Evolutionary conservation across 2,329 filamentous ascomycete genomes (phyloP).

Genomic region (Ophiocordyceps unilateralis): DNA sequence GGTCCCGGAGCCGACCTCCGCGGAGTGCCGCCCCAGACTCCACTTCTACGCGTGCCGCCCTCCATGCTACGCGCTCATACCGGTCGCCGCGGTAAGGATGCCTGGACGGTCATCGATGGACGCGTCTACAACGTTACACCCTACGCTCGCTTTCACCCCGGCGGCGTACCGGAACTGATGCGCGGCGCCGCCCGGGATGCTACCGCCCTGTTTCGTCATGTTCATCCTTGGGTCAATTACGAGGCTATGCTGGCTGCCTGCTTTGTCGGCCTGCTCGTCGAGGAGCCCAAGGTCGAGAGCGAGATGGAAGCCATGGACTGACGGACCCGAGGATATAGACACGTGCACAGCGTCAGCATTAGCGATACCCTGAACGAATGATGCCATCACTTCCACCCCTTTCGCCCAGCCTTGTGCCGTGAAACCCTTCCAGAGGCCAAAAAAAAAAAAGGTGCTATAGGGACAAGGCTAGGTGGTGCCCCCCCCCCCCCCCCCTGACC

Average conservation of each 20-base stretch:
- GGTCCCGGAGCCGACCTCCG: slow-evolving; percentile 49
- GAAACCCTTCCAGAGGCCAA: background rate
- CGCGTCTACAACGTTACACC: slow-evolving; percentile 90
- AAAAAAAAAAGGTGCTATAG: background rate
- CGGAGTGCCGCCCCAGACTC: slow-evolving; percentile 31
- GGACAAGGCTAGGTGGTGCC: background rate
- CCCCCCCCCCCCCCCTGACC: too few relatives aligned
- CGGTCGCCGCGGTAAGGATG: slow-evolving; percentile 68
- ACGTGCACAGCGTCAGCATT: background rate
- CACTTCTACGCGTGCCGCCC: slow-evolving; percentile 62
- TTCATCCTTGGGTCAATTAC: slow-evolving; percentile 58
- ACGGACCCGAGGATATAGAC: background rate
- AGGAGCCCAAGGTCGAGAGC: slow-evolving; percentile 26
- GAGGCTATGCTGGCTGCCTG: slow-evolving; percentile 51
- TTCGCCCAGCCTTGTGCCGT: background rate
- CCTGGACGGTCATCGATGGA: slow-evolving; percentile 80
- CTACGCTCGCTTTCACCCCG: slow-evolving; percentile 81
- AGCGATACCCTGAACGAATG: background rate
- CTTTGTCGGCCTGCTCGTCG: slow-evolving; percentile 44
- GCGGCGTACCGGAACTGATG: slow-evolving; percentile 59
- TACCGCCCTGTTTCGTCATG: slow-evolving; percentile 45
- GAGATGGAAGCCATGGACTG: slow-evolving; percentile 47
- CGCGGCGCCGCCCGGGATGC: slow-evolving; percentile 44
- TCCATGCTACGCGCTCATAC: slow-evolving; percentile 62
- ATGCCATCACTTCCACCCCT: background rate